Evolutionary conservation across 176 grass and related monocot genomes (phyloP).

Genomic region (Canna indica): DNA sequence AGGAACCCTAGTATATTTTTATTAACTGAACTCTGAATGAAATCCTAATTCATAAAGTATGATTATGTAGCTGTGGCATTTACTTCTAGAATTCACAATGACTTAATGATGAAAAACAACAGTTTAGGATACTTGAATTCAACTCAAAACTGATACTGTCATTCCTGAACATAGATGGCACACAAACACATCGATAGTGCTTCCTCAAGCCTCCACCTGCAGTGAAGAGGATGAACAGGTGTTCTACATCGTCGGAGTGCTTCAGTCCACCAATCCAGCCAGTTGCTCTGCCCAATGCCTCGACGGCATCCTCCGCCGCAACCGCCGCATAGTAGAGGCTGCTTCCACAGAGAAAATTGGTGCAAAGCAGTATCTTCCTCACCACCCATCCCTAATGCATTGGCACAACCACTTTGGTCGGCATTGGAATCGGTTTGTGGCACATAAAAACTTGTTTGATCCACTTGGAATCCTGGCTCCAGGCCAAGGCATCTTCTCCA

Average conservation of each 20-base stretch:
- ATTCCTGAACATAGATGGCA: conserved; percentile 52
- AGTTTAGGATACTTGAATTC: neutral
- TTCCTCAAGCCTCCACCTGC: conserved; percentile 25
- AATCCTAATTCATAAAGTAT: too few relatives aligned
- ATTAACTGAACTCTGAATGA: too few relatives aligned
- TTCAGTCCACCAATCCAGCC: conserved; percentile 51
- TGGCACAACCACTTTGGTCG: conserved; percentile 61
- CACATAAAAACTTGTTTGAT: conserved; percentile 49
- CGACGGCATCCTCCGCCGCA: conserved; percentile 34
- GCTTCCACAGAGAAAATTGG: conserved; percentile 33
- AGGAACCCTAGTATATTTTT: too few relatives aligned
- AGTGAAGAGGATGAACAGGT: conserved; percentile 21
- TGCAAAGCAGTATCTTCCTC: conserved; percentile 61
- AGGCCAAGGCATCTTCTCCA: conserved; percentile 57
- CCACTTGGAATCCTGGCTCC: conserved; percentile 46
- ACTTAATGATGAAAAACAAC: too few relatives aligned
- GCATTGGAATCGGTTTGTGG: conserved; percentile 39
- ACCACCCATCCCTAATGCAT: conserved; percentile 40
- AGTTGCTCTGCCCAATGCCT: conserved; percentile 44
- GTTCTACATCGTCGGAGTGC: conserved; percentile 55
- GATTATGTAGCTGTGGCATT: too few relatives aligned
- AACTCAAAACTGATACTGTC: neutral
- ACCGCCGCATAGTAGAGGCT: conserved; percentile 39
- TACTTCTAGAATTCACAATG: too few relatives aligned
- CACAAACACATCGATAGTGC: conserved; percentile 50